Conservation (phyloP, 2,329 filamentous ascomycete genomes). For the Colletotrichum musicola region DNA sequence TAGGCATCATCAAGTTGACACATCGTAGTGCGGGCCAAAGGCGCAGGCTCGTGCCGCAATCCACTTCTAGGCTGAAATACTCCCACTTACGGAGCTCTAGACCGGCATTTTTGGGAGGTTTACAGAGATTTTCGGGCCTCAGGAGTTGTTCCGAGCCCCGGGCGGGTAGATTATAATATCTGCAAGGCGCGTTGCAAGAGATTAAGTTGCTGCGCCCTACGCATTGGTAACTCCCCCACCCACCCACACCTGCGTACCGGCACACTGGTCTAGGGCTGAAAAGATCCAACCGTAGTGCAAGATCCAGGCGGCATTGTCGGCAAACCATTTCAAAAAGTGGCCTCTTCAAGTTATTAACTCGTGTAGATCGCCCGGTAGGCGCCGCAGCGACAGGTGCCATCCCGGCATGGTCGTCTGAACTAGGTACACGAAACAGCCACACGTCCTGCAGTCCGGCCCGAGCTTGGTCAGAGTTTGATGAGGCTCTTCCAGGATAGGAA, state of each 20-base stretch:
- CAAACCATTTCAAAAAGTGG: not conserved
- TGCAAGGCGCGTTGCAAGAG: not conserved
- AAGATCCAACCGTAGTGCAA: too few relatives aligned
- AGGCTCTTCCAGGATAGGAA: not conserved
- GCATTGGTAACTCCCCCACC: not conserved
- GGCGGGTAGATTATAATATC: not conserved
- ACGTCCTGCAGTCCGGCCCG: not conserved
- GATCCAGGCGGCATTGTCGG: not conserved
- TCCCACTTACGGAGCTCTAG: not conserved
- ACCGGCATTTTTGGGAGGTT: not conserved
- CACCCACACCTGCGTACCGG: not conserved
- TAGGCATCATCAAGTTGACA: not conserved
- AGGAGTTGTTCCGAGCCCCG: not conserved
- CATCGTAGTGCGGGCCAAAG: not conserved
- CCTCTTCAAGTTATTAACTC: not conserved
- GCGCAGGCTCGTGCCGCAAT: not conserved
- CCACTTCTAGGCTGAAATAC: not conserved
- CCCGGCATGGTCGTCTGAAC: not conserved
- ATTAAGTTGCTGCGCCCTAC: not conserved
- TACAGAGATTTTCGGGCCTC: not conserved
- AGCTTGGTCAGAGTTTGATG: conserved; percentile 1
- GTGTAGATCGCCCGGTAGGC: not conserved
- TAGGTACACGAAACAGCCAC: not conserved
- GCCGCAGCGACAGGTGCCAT: not conserved
- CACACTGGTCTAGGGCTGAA: not conserved